These are phyloP conservation scores for Rhizopogon roseolus DNA, from an alignment of 768 basidiomycete species.

Conservation along the genomic window DNA sequence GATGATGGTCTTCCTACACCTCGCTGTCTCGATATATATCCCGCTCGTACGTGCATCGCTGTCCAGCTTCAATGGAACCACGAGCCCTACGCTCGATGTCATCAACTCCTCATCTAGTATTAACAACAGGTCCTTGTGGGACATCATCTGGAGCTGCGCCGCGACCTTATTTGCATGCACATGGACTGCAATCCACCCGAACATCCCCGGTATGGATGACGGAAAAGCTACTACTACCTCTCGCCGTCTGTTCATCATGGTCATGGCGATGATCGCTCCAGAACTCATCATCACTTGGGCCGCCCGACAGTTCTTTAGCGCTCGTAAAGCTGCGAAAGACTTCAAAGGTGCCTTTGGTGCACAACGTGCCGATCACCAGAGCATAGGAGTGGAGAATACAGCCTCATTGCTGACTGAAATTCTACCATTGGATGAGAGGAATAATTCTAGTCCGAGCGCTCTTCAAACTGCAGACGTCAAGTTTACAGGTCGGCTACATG, in stretches of 20 bases:
- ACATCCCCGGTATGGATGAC: constrained; percentile 18
- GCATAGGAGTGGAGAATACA: too few relatives aligned
- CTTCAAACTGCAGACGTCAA: too few relatives aligned
- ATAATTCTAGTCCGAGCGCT: too few relatives aligned
- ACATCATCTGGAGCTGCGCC: constrained; percentile 23
- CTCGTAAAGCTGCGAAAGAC: background rate
- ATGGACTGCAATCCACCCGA: constrained; percentile 26
- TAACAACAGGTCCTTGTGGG: constrained; percentile 7
- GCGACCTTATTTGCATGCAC: constrained; percentile 24
- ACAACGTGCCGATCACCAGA: background rate
- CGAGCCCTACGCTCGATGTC: background rate
- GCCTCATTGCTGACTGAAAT: too few relatives aligned
- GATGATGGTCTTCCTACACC: background rate
- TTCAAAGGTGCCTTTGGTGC: background rate
- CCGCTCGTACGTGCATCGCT: background rate
- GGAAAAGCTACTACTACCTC: background rate
- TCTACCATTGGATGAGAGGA: too few relatives aligned
- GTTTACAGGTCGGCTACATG: background rate
- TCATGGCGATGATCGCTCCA: constrained; percentile 20
- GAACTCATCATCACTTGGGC: constrained; percentile 27
- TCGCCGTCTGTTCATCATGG: constrained; percentile 12
- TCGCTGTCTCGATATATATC: background rate
- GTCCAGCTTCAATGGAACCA: background rate
- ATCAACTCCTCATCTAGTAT: background rate
- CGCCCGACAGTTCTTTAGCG: constrained; percentile 17